Evolutionary conservation across 305 asterid species (phyloP), one percentile per base, ranked within the genome.

Genomic region (Fraxinus albicans): DNA sequence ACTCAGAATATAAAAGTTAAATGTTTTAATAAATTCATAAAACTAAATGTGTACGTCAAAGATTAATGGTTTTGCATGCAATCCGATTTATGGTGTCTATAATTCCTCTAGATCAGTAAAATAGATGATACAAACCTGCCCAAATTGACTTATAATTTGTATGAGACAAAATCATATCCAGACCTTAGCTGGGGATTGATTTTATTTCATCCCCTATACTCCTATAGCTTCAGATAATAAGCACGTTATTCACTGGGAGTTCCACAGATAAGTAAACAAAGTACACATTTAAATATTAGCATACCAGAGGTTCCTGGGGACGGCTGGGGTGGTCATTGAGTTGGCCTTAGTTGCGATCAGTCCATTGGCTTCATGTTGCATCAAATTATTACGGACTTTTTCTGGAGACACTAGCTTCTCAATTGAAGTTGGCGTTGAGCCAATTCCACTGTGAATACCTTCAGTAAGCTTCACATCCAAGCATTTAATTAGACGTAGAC

Each of bases 181-280:
- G 96, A 93, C 94, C 96, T 60, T 98, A 94, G 91, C 98, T 93
- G 84, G 95, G 96, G 63, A 94, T 81, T 55, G 94, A 93, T 88
- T 91, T 88, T 81, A 88, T 25, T 76, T 87, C 95, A 85, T 91
- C 93, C 80, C 89, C 98, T 92, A 40, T 31, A 73, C 93, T 79
- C 89, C 98, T 92, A 40, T 31, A 73, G 67, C 72, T 83, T 83
- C 82, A 77, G 76, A 83, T n/a, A 78, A 73, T 65, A 70, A 67
- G 74, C 63, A 44, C 70, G 79, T 36, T 73, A 58, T 73, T 86
- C 79, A 80, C 69, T 60, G 21, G 77, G 73, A 86, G 73, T 33
- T 44, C 58, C 8, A 3, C 12, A 69, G 75, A 75, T 79, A 65
- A 3, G 31, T 19, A 44, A 75, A 50, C 4, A 53, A 31, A 31